These are phyloP conservation scores for Mitosporidium daphniae DNA, from an alignment of 371 early-diverging fungal genomes.

Conservation along the genomic window DNA sequence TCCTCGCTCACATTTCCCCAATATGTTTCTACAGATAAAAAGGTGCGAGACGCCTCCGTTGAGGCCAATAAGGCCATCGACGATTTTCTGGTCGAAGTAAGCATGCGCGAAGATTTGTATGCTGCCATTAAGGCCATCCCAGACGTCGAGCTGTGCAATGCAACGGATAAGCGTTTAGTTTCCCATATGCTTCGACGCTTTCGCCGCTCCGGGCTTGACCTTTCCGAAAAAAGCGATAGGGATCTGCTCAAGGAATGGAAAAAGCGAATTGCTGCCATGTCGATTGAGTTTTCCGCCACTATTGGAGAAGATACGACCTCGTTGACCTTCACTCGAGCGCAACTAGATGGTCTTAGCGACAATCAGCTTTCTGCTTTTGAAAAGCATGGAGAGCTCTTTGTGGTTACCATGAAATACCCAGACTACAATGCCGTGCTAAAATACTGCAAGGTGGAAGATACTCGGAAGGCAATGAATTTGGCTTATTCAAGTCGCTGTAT, in stretches of 20 bases:
- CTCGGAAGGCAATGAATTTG: conserved; percentile 12
- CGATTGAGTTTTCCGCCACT: conserved; percentile 20
- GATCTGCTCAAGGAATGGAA: conserved; percentile 17
- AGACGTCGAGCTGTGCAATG: conserved; percentile 9
- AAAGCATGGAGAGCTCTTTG: conserved; percentile 8
- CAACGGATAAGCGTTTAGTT: conserved; percentile 23
- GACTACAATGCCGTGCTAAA: conserved; percentile 4
- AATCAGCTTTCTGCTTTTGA: conserved; percentile 30
- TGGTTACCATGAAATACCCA: conserved; percentile 33
- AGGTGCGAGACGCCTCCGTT: conserved; percentile 22
- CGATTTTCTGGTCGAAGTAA: conserved; percentile 24
- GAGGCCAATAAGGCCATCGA: conserved; percentile 17
- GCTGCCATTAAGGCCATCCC: conserved; percentile 9
- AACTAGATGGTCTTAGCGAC: conserved; percentile 28
- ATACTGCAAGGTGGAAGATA: conserved; percentile 17
- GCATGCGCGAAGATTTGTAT: conserved; percentile 35
- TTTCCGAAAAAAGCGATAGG: conserved; percentile 16
- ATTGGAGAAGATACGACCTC: conserved; percentile 9
- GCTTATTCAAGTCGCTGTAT: conserved; percentile 3
- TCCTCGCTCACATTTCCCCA: too few relatives aligned
- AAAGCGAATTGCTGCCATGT: conserved; percentile 20
- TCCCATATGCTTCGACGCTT: conserved; percentile 18
- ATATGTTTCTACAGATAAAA: conserved; percentile 21
- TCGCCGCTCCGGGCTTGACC: conserved; percentile 23
- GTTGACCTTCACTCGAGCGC: conserved; percentile 12